Evolutionary conservation across 2,329 filamentous ascomycete species (phyloP).

Genomic region (Diaporthe batatas): DNA sequence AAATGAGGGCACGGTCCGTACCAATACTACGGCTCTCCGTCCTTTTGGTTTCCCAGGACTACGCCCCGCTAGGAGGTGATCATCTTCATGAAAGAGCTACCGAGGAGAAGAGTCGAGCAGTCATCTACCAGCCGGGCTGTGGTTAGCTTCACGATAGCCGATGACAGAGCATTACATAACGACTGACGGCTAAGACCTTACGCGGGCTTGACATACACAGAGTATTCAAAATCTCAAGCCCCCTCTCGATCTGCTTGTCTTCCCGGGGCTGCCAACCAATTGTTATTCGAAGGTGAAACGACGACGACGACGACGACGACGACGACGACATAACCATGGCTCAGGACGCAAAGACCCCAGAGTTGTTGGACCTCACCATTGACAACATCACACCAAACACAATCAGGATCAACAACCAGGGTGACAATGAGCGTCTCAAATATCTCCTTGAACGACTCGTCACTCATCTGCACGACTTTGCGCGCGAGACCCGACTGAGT

Average conservation of each 20-base stretch:
- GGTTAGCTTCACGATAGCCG: neutral
- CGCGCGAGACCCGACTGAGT: conserved; percentile 81
- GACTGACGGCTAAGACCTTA: neutral
- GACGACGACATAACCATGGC: conserved; percentile 34
- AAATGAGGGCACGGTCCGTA: conserved; percentile 8
- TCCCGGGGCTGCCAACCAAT: neutral
- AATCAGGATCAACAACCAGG: conserved; percentile 80
- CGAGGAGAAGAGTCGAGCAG: neutral
- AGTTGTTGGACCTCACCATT: conserved; percentile 73
- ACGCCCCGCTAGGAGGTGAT: conserved; percentile 9
- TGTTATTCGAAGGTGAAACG: neutral
- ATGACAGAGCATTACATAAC: conserved; percentile 30
- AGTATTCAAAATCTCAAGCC: neutral
- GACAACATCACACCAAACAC: conserved; percentile 87
- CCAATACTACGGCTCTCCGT: neutral
- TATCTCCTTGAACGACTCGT: conserved; percentile 82
- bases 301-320: conserved; percentile 15
- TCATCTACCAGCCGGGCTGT: neutral
- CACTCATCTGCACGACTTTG: conserved; percentile 85
- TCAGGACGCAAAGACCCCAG: conserved; percentile 42
- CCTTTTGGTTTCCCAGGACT: neutral
- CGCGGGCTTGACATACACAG: neutral
- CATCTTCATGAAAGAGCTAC: neutral
- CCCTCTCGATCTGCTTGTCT: neutral
- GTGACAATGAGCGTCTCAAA: conserved; percentile 73